Base-by-base conservation (phyloP, 108 stramenopile species). In the Pseudonitzschia pungens region DNA sequence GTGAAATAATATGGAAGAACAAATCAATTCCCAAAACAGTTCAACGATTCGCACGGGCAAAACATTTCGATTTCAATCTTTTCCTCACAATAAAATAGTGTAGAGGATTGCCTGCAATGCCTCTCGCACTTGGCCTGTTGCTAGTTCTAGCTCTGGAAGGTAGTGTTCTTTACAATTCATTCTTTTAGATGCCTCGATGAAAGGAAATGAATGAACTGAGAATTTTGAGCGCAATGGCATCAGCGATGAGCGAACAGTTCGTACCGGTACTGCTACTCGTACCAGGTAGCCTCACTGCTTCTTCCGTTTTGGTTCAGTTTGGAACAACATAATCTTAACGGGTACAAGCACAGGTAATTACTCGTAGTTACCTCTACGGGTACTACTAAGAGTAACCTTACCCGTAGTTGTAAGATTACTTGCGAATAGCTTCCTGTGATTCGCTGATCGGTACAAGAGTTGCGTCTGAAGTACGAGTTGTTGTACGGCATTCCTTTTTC, bases 101-200 rank as follows among this genome's bases (percentile, higher is more conserved):
- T 91, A 89, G 0, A 94, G 84, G 59, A 94, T 89, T 58, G 86
- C 87, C 74, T 94, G 90, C 14, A 94, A 82, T 1, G 92, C 90
- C 64, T 91, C 90, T 55, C 89, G 78, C 2, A 89, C 90, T 72
- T 91, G 90, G 12, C 87, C 89, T 51, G 92, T 94, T 42, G 92
- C 82, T 28, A 90, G 78, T 80, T 94, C 92, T 5, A 94, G 76
- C 70, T 94, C 92, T 14, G 92, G 92, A 48, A 94, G 80, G 58
- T 86, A 82, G 53, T 91, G 89, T 53, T 89, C 87, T 82, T 87
- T 87, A 69, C 89, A 89, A 78, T 94, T 94, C 92, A 94, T 94
- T 44, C 2, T 66, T 12, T 21, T 22, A 48, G 45, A 10, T 18
- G 45, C 2, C 45, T 48, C 18, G 67, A 60, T 42, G 41, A 12